Evolutionary conservation across 2,329 filamentous ascomycete genomes (phyloP).

Genomic region (Purpureocillium takamizusanense): DNA sequence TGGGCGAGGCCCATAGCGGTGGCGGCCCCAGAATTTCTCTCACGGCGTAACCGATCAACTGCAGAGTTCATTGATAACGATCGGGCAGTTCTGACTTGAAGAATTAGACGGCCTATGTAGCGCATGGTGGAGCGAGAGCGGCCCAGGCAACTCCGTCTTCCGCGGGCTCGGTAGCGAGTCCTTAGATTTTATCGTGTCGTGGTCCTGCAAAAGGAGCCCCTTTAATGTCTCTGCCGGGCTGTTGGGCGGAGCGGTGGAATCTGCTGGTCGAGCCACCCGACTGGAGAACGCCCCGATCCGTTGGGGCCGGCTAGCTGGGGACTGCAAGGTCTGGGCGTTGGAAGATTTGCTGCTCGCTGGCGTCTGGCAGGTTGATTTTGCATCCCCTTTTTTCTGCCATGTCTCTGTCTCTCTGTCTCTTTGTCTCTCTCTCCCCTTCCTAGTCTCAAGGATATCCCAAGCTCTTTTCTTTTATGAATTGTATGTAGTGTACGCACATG

Average conservation of each 20-base stretch:
- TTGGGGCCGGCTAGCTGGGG: no score
- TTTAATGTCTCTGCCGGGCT: constrained; percentile 1
- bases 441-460: constrained; percentile 9
- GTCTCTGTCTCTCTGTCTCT: background rate
- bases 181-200: background rate
- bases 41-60: no score
- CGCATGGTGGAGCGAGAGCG: constrained; percentile 1
- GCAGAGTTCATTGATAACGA: background rate
- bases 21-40: no score
- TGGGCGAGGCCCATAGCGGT: no score
- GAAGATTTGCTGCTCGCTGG: constrained; percentile 8
- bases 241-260: background rate
- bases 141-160: background rate
- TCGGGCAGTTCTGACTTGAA: background rate
- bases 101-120: constrained; percentile 3
- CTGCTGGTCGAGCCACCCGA: no score
- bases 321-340: constrained; percentile 1
- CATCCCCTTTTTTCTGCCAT: constrained; percentile 12
- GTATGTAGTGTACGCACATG: constrained; percentile 6
- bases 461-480: constrained; percentile 6
- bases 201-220: background rate
- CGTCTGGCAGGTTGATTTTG: constrained; percentile 20
- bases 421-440: background rate
- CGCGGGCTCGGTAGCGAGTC: background rate
- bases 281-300: no score